Conservation (phyloP, 2,329 filamentous ascomycete species). For the Eutypella sp. region DNA sequence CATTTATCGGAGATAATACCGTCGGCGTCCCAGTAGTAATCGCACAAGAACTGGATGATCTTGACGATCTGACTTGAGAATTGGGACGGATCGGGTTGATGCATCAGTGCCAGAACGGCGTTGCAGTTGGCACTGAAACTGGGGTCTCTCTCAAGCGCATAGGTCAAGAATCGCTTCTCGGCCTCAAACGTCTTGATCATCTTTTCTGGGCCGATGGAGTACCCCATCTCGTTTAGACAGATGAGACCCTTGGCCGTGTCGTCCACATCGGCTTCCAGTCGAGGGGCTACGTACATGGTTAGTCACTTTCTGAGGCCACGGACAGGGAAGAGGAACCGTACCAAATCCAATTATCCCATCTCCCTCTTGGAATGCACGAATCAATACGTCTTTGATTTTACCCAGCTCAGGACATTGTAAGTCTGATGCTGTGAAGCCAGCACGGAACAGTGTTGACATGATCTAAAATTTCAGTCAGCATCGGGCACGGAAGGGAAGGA, state of each 20-base stretch:
- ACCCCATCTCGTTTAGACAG: conserved; percentile 8
- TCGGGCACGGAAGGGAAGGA: neutral
- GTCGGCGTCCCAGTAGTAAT: conserved; percentile 18
- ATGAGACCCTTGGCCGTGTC: conserved; percentile 21
- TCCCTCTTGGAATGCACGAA: conserved; percentile 10
- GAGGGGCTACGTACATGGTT: neutral
- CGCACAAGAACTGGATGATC: conserved; percentile 18
- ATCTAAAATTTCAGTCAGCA: neutral
- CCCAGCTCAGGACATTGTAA: neutral
- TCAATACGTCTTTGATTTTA: conserved; percentile 13
- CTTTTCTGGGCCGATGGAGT: conserved; percentile 7
- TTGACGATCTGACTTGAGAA: conserved; percentile 24
- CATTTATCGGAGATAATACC: conserved; percentile 22
- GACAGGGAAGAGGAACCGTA: conserved; percentile 12
- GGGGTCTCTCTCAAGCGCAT: conserved; percentile 23
- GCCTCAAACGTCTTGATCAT: conserved; percentile 24
- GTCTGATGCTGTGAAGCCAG: too few species aligned
- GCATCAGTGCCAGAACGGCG: conserved; percentile 26
- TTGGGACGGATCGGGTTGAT: conserved; percentile 10
- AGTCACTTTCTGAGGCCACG: conserved; percentile 1
- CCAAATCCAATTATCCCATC: conserved; percentile 18
- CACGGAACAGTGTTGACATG: neutral
- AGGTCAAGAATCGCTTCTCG: conserved; percentile 26
- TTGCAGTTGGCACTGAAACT: conserved; percentile 32
- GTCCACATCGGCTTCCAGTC: conserved; percentile 19